Evolutionary conservation across 176 grass and related monocot species (phyloP).

Genomic region (Alloteropsis semialata): DNA sequence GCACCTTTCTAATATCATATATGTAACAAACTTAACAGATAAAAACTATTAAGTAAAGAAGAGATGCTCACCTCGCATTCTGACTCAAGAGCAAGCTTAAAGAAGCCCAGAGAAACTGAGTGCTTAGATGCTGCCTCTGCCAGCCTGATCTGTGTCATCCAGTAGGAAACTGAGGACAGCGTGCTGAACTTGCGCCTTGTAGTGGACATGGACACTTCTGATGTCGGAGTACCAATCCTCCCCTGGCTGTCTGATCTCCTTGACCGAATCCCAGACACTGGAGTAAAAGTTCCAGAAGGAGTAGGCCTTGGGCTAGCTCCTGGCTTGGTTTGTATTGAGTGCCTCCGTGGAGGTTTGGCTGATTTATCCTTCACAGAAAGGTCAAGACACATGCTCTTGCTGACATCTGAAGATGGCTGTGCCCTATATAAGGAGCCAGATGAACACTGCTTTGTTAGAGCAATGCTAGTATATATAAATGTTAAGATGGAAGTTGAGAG

Average conservation of each 20-base stretch:
- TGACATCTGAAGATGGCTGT: slow-evolving; percentile 57
- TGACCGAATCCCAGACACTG: slow-evolving; percentile 36
- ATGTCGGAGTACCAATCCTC: slow-evolving; percentile 66
- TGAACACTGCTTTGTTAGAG: slow-evolving; percentile 1
- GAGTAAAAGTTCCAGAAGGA: slow-evolving; percentile 48
- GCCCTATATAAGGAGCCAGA: slow-evolving; percentile 47
- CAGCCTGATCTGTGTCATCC: slow-evolving; percentile 91
- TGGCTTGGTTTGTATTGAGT: slow-evolving; percentile 73
- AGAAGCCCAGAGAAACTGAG: slow-evolving; percentile 70
- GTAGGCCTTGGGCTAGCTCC: slow-evolving; percentile 46
- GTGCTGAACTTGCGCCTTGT: slow-evolving; percentile 74
- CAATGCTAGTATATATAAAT: neutral
- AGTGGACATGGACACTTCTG: slow-evolving; percentile 65
- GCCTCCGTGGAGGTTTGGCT: slow-evolving; percentile 67
- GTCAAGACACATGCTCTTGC: slow-evolving; percentile 73
- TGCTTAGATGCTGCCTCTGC: slow-evolving; percentile 87
- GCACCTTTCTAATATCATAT: neutral
- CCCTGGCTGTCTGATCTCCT: slow-evolving; percentile 30
- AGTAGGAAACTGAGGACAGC: slow-evolving; percentile 85
- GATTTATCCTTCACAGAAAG: slow-evolving; percentile 51
- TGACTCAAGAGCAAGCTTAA: slow-evolving; percentile 86
- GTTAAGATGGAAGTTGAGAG: slow-evolving; percentile 4
- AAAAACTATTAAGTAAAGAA: neutral
- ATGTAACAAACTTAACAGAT: neutral
- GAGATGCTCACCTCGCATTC: slow-evolving; percentile 67